A percentile compares a stretch with the other conserved stretches of the same genome.
phyloP scores from a whole-genome alignment of 1,139 yeast genomes.

The Blastobotrys indianensis region DNA sequence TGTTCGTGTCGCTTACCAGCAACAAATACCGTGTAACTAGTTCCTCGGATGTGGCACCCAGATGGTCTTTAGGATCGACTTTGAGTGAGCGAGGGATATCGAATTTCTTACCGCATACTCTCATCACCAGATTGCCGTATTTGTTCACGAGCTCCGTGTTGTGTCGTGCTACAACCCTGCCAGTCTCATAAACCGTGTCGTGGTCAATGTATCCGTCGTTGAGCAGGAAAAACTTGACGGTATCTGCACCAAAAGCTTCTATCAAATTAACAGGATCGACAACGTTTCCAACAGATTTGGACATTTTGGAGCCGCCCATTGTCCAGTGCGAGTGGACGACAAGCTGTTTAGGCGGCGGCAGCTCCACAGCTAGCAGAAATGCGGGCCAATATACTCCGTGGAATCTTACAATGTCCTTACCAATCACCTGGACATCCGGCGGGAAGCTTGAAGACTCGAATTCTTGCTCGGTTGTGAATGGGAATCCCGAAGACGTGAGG shows the following conservation, averaged over 20 bases:
- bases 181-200: constrained; percentile 75
- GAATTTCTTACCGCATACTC: constrained; percentile 71
- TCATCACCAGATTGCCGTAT: constrained; percentile 69
- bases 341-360: constrained; percentile 64
- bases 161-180: constrained; percentile 54
- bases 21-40: constrained; percentile 13
- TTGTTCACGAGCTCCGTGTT: constrained; percentile 62
- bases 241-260: constrained; percentile 55
- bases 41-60: constrained; percentile 6
- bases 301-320: constrained; percentile 85
- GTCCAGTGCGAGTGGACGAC: constrained; percentile 96
- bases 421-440: constrained; percentile 71
- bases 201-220: constrained; percentile 68
- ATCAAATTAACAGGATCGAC: constrained; percentile 75
- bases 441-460: constrained; percentile 41
- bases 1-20: constrained; percentile 30
- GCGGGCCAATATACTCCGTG: constrained; percentile 96
- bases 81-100: constrained; percentile 36
- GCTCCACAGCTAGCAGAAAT: constrained; percentile 73
- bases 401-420: constrained; percentile 81
- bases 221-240: constrained; percentile 68
- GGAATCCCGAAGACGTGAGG: constrained; percentile 67
- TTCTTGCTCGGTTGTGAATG: constrained; percentile 31
- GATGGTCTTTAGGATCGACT: background rate
- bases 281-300: constrained; percentile 90